These are phyloP conservation scores for Echinochloa phyllopogon DNA, from an alignment of 176 grass and related monocot species.

Conservation along the genomic window DNA sequence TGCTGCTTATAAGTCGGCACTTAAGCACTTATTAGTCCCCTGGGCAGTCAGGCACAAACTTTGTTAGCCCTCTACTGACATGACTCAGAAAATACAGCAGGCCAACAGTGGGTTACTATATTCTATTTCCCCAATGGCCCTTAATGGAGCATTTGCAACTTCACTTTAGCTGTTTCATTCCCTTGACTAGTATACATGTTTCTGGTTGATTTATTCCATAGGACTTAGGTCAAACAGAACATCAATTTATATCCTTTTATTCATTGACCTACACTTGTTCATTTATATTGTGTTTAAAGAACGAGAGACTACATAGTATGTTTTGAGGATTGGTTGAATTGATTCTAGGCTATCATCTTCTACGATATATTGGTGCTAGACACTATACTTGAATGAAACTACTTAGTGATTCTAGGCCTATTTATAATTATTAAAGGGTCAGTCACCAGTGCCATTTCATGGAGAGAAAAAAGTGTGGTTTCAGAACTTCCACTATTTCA, in stretches of 20 bases:
- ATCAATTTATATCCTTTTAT: background rate
- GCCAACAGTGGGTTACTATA: background rate
- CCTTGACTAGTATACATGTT: background rate
- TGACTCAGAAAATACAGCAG: background rate
- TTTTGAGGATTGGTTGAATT: background rate
- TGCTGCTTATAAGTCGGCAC: background rate
- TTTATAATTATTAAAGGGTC: background rate
- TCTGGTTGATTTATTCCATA: slow-evolving; percentile 6
- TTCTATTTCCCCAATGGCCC: background rate
- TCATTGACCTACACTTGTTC: background rate
- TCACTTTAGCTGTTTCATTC: background rate
- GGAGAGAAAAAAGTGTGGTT: background rate
- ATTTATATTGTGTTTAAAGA: background rate
- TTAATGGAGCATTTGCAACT: background rate
- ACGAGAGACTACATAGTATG: background rate
- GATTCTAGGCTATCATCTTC: too few species aligned
- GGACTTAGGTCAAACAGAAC: background rate
- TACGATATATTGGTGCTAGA: too few species aligned
- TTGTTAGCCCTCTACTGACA: background rate
- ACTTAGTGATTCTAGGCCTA: background rate
- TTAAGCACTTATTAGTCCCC: background rate
- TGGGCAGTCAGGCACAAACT: background rate
- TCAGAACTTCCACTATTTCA: background rate
- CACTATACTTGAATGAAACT: too few species aligned
- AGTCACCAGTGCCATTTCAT: background rate